A percentile compares a stretch with the other conserved stretches of the same genome.
Evolutionary conservation across 495 filamentous ascomycete species (phyloP).

Genomic region (Tuber melanosporum): DNA sequence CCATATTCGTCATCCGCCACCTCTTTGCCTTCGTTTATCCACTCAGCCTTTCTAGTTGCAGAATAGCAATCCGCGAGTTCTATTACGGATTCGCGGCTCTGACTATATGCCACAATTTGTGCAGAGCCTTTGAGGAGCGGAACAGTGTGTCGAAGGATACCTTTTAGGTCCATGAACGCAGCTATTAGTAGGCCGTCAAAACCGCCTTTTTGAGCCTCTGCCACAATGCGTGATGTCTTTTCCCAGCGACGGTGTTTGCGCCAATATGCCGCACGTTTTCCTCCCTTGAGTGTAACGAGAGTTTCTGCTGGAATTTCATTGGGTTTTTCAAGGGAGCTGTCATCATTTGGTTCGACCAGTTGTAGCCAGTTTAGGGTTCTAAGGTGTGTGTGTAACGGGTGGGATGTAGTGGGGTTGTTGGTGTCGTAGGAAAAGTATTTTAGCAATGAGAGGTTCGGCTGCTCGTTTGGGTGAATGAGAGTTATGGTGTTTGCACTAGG

Average conservation of each 20-base stretch:
- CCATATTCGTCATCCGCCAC: conserved; percentile 50
- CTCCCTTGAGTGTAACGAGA: conserved; percentile 62
- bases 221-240: conserved; percentile 58
- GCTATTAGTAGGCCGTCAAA: conserved; percentile 81
- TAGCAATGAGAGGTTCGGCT: conserved; percentile 79
- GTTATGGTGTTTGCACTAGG: conserved; percentile 74
- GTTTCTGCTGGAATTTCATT: conserved; percentile 52
- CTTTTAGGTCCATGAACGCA: conserved; percentile 69
- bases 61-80: conserved; percentile 73
- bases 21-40: conserved; percentile 15
- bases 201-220: conserved; percentile 63
- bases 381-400: conserved; percentile 76
- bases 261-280: conserved; percentile 70
- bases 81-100: conserved; percentile 67
- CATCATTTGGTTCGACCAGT: conserved; percentile 64
- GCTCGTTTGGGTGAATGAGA: conserved; percentile 75
- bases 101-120: conserved; percentile 74
- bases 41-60: conserved; percentile 53
- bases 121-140: conserved; percentile 78
- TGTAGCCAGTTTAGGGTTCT: conserved; percentile 85
- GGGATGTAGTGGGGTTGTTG: conserved; percentile 53
- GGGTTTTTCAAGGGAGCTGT: conserved; percentile 61
- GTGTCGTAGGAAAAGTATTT: conserved; percentile 79
- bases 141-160: conserved; percentile 63
- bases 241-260: conserved; percentile 81